Conservation (phyloP, 2,329 filamentous ascomycete genomes). For the Aspergillus intermedius region DNA sequence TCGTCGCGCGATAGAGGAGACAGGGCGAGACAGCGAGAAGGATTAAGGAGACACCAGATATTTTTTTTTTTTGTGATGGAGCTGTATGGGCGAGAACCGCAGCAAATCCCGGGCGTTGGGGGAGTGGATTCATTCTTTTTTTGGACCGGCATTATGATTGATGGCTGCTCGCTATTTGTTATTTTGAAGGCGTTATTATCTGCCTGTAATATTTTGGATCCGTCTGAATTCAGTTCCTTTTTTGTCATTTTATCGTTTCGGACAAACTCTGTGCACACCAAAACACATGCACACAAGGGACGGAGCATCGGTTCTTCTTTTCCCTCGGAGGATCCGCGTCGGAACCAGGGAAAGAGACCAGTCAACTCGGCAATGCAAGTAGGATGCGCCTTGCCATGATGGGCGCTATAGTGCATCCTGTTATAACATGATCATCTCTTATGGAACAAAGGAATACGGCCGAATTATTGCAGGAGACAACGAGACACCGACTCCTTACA, state of each 20-base stretch:
- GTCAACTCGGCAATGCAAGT: no score
- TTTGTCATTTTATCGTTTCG: neutral
- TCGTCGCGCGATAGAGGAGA: conserved; percentile 44
- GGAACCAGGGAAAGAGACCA: no score
- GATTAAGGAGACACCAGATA: no score
- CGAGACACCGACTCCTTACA: no score
- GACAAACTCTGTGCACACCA: neutral
- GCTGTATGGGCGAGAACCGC: neutral
- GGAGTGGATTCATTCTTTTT: neutral
- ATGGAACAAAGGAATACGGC: no score
- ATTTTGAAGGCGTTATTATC: neutral
- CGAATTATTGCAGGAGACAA: no score
- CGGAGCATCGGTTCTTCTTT: neutral
- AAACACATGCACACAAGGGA: neutral
- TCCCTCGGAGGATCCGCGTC: neutral
- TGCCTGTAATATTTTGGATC: neutral
- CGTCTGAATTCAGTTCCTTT: neutral
- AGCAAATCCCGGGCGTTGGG: neutral
- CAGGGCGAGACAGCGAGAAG: no score
- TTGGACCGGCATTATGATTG: neutral
- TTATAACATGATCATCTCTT: no score
- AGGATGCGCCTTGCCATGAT: no score
- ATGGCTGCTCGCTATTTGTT: neutral
- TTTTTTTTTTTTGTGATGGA: neutral
- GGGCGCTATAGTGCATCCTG: no score